phyloP scores from a whole-genome alignment of 257 asterid genomes.

The Nicotiana paniculata region DNA sequence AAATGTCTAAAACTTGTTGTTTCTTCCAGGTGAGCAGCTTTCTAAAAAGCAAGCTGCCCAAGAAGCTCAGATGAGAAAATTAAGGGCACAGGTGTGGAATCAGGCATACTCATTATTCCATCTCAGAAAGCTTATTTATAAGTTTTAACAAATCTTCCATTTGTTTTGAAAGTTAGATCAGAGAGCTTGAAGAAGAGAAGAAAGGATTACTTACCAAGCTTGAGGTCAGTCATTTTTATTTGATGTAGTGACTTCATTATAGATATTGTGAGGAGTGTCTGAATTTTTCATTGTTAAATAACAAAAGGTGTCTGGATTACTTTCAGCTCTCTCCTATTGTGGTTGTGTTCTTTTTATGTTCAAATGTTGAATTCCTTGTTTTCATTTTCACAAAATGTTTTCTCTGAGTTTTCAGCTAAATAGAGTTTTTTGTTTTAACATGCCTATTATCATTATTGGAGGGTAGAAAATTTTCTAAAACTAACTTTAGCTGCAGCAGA shows the following conservation, averaged over 20 bases:
- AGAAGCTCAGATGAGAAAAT: slow-evolving; percentile 84
- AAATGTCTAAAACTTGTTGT: slow-evolving; percentile 6
- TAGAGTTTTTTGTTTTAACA: background rate
- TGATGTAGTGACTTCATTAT: background rate
- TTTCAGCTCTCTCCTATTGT: background rate
- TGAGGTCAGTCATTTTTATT: slow-evolving; percentile 47
- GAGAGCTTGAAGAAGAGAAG: slow-evolving; percentile 99
- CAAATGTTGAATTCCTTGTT: background rate
- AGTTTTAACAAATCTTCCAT: slow-evolving; percentile 21
- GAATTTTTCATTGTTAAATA: background rate
- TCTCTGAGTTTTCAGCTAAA: background rate
- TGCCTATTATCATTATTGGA: background rate
- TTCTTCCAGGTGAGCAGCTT: slow-evolving; percentile 82
- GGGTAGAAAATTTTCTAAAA: background rate
- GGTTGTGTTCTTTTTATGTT: background rate
- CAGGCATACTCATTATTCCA: slow-evolving; percentile 17
- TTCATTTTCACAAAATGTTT: background rate
- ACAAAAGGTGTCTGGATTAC: background rate
- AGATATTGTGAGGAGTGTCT: background rate
- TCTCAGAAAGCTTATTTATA: slow-evolving; percentile 15
- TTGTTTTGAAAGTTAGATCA: slow-evolving; percentile 73
- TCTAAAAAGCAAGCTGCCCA: slow-evolving; percentile 99
- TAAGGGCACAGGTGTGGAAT: slow-evolving; percentile 87
- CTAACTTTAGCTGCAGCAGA: background rate
- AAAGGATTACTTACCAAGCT: slow-evolving; percentile 73